A percentile compares a stretch with the other conserved stretches of the same genome.
Evolutionary conservation across 164 flowering plant genomes (phyloP).

Genomic region (Aristolochia contorta): DNA sequence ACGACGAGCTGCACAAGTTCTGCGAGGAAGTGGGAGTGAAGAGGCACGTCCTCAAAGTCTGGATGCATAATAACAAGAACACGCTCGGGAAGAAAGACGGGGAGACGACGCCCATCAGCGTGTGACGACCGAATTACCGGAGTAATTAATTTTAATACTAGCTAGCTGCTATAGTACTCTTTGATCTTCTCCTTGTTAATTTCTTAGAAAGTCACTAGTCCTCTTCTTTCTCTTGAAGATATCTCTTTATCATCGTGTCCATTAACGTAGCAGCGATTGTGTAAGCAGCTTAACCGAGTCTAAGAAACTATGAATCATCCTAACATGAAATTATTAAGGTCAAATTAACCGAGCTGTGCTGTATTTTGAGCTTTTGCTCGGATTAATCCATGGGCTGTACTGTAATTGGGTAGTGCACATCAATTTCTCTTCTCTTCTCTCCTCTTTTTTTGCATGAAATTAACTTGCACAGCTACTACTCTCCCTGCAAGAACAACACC

Average conservation of each 20-base stretch:
- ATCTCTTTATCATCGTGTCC: not conserved
- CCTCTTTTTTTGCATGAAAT: too few species aligned
- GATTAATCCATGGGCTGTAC: not conserved
- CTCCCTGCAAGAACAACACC: too few species aligned
- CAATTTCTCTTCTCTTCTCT: too few species aligned
- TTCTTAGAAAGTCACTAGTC: not conserved
- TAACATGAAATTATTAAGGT: too few species aligned
- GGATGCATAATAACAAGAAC: constrained; percentile 94
- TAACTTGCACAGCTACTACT: too few species aligned
- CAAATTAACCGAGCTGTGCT: constrained; percentile 1
- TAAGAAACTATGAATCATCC: not conserved
- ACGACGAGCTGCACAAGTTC: constrained; percentile 19
- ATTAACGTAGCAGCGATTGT: not conserved
- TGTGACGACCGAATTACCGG: not conserved
- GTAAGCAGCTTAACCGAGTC: not conserved
- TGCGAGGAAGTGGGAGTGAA: constrained; percentile 27
- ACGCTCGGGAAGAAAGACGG: constrained; percentile 26
- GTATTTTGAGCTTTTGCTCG: constrained; percentile 2
- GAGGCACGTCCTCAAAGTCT: constrained; percentile 38
- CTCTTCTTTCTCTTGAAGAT: not conserved
- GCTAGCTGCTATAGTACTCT: too few species aligned
- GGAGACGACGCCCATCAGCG: not conserved
- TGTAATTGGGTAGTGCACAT: too few species aligned
- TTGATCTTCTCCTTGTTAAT: too few species aligned
- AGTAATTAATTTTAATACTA: not conserved